A percentile compares a stretch with the other conserved stretches of the same genome.
Evolutionary conservation across 1,284 basidiomycete species (phyloP).

Genomic region (Cryptococcus sp.): DNA sequence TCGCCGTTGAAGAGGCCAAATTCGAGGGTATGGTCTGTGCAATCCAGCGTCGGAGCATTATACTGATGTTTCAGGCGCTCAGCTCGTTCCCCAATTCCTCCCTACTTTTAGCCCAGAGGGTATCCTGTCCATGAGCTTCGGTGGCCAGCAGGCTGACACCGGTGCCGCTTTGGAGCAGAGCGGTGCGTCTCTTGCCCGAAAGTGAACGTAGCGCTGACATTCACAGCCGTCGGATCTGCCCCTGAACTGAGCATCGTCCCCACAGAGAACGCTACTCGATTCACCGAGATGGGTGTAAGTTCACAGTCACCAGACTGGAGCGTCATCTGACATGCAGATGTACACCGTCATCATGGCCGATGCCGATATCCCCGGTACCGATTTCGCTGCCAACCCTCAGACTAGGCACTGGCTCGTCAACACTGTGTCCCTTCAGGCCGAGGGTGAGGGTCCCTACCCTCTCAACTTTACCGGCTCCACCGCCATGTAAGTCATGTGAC

Average conservation of each 20-base stretch:
- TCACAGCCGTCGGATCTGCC: slow-evolving; percentile 20
- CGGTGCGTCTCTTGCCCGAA: not conserved
- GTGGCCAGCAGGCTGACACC: slow-evolving; percentile 45
- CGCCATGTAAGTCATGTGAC: slow-evolving; percentile 44
- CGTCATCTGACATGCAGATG: slow-evolving; percentile 10
- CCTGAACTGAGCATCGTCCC: slow-evolving; percentile 25
- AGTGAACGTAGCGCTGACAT: not conserved
- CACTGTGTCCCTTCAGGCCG: slow-evolving; percentile 52
- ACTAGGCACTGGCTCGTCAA: slow-evolving; percentile 80
- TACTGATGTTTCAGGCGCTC: slow-evolving; percentile 38
- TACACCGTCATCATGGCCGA: slow-evolving; percentile 62
- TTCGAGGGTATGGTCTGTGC: slow-evolving; percentile 25
- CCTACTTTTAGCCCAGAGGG: slow-evolving; percentile 58
- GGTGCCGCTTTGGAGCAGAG: slow-evolving; percentile 50
- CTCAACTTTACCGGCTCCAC: slow-evolving; percentile 55
- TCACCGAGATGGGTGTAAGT: slow-evolving; percentile 16
- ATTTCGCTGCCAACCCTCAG: slow-evolving; percentile 47
- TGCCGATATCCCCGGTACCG: slow-evolving; percentile 59
- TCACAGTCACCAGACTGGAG: not conserved
- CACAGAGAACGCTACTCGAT: slow-evolving; percentile 15
- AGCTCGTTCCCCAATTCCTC: slow-evolving; percentile 59
- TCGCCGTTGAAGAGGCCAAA: slow-evolving; percentile 36
- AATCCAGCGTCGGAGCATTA: not conserved
- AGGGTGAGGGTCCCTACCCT: slow-evolving; percentile 23
- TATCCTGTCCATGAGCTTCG: slow-evolving; percentile 55